phyloP scores from a whole-genome alignment of 83 land plant species.

The Picea abies region DNA sequence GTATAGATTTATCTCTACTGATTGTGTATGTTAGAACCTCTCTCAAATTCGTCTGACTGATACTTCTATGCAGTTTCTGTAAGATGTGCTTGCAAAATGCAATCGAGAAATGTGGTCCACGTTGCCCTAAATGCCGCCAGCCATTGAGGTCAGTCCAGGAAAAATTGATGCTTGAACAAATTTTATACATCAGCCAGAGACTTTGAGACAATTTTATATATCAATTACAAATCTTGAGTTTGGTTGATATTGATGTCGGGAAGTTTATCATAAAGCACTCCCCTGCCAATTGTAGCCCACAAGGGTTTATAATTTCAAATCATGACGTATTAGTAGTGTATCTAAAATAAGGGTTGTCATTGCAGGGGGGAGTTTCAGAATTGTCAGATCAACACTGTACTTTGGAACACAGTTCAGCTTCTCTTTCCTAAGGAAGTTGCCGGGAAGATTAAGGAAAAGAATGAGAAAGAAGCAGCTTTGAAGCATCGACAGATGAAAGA shows the following conservation, averaged over 20 bases:
- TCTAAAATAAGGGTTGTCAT: conserved; percentile 8
- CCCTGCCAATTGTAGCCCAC: neutral
- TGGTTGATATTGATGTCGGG: neutral
- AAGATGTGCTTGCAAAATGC: conserved; percentile 78
- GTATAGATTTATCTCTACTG: neutral
- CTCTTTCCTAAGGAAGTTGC: conserved; percentile 82
- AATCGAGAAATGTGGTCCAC: conserved; percentile 74
- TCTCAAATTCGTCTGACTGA: neutral
- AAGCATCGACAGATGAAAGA: conserved; percentile 15
- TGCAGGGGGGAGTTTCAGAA: conserved; percentile 22
- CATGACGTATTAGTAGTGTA: neutral
- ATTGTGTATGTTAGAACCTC: neutral
- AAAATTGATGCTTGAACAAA: neutral
- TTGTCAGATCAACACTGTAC: conserved; percentile 74
- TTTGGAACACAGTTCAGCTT: conserved; percentile 96
- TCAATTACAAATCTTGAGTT: no score
- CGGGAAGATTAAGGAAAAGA: conserved; percentile 46
- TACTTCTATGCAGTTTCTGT: conserved; percentile 67
- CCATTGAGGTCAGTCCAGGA: conserved; percentile 54
- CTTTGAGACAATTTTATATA: neutral
- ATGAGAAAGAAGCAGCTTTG: conserved; percentile 17
- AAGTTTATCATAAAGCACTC: neutral
- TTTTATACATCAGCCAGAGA: neutral
- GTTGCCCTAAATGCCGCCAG: conserved; percentile 93
- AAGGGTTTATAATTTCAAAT: neutral